Evolutionary conservation across 2,329 filamentous ascomycete genomes (phyloP), one percentile per base, ranked within the genome.

Genomic region (Penicillium sp.): DNA sequence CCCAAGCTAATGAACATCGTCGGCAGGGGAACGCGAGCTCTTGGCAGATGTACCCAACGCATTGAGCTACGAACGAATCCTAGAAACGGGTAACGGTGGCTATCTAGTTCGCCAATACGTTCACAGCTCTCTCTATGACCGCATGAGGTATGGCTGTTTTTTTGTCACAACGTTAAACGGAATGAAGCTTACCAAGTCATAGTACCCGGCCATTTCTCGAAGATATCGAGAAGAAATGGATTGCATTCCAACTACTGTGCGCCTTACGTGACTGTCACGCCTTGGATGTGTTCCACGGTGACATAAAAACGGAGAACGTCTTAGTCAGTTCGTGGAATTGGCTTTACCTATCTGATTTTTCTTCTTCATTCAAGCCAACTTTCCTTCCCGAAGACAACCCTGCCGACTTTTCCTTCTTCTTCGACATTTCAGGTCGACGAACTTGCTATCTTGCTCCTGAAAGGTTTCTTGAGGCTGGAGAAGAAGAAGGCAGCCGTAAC

Each of bases 241-340:
- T 99, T 47, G 90, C 93, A 0, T 99, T 96, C 67, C 94, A 99
- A 77, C 83, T 99, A 2, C 83, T 99, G 10, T 97, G 92, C 72
- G 92, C 91, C 2, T 79, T 99, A 54, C 87, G 92, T 52, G 95
- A 99, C 74, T 97, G 91, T 66, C 94, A 99, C 72, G 82, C 89
- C 24, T 84, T 89, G 43, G 90, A 95, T 66, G 82, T 99, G 48
- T 97, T 92, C 71, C 94, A 99, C 71, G 95, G 94, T 54, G 95
- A 99, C 69, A 97, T 99, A 79, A 99, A 99, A 79, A 94, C 93
- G 1, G 93, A 99, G 74, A 99, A 99, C 67, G 86, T 96, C 31
- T 80, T 99, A 44, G 93, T 99, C 47, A 99, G 94, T 0, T 97
- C 94, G 6, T 99, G 94, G 94, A 97, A 97, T 77, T 99, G 95